These are phyloP conservation scores for Trametes pubescens DNA, from an alignment of 1,284 basidiomycete genomes.

Conservation along the genomic window DNA sequence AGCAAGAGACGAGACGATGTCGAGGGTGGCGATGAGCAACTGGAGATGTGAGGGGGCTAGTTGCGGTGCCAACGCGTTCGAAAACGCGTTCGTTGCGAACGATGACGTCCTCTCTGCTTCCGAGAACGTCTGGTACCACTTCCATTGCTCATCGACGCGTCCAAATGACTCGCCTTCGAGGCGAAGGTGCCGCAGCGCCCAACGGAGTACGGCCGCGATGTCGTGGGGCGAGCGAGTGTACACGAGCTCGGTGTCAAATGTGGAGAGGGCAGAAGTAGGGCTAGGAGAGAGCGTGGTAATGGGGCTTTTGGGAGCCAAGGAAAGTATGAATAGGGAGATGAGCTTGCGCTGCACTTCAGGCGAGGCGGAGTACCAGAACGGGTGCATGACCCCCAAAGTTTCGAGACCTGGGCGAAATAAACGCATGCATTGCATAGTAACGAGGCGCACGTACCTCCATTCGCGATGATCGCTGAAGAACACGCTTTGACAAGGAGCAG, in stretches of 20 bases:
- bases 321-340: constrained; percentile 74
- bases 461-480: constrained; percentile 64
- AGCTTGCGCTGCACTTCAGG: constrained; percentile 70
- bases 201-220: constrained; percentile 78
- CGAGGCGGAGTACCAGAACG: constrained; percentile 80
- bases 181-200: constrained; percentile 76
- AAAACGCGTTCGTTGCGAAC: constrained; percentile 69
- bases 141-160: constrained; percentile 47
- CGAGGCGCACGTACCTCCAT: constrained; percentile 52
- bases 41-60: constrained; percentile 64
- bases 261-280: constrained; percentile 50
- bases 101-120: constrained; percentile 61
- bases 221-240: constrained; percentile 75
- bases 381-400: constrained; percentile 81
- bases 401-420: constrained; percentile 61
- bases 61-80: constrained; percentile 61
- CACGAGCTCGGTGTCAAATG: constrained; percentile 69
- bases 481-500: constrained; percentile 69
- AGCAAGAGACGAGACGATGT: constrained; percentile 71
- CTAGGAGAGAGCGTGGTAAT: constrained; percentile 58
- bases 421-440: neutral
- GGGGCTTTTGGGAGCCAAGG: constrained; percentile 56
- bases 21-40: constrained; percentile 62
- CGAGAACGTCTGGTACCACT: constrained; percentile 72
- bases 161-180: constrained; percentile 67